phyloP scores from a whole-genome alignment of 2,329 filamentous ascomycete genomes.

The Diaporthe destruens region DNA sequence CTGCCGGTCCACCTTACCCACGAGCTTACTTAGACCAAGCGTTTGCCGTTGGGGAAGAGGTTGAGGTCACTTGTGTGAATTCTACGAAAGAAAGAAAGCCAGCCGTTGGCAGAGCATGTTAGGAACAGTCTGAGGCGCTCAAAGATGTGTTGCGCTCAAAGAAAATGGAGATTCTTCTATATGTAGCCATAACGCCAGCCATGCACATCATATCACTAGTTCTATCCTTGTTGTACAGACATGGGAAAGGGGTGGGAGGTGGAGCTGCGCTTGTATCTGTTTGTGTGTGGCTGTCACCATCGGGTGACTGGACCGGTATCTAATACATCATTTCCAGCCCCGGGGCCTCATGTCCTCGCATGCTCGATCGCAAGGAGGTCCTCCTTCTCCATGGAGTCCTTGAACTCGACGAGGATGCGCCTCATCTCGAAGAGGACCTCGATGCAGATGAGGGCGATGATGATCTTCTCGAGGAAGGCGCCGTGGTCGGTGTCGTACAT shows the following conservation, averaged over 20 bases:
- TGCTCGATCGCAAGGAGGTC: constrained; percentile 11
- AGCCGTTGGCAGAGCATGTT: neutral
- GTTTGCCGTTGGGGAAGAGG: too few species aligned
- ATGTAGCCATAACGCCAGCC: neutral
- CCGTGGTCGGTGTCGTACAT: constrained; percentile 92
- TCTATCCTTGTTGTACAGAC: neutral
- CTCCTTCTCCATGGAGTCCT: constrained; percentile 46
- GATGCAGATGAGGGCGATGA: constrained; percentile 92
- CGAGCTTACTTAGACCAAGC: too few species aligned
- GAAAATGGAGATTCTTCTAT: constrained; percentile 21
- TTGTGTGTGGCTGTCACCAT: neutral
- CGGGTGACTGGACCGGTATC: too few species aligned
- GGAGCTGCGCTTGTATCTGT: neutral
- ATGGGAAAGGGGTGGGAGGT: neutral
- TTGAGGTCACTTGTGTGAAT: too few species aligned
- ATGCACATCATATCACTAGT: neutral
- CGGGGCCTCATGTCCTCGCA: constrained; percentile 22
- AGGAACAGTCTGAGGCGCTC: neutral
- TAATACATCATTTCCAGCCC: neutral
- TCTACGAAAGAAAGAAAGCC: too few species aligned
- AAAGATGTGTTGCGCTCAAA: neutral
- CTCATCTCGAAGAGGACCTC: constrained; percentile 91
- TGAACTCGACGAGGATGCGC: constrained; percentile 75
- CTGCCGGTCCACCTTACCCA: too few species aligned
- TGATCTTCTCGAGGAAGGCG: constrained; percentile 91